Conservation (phyloP, 2,329 filamentous ascomycete genomes). For the Seiridium unicorne region DNA sequence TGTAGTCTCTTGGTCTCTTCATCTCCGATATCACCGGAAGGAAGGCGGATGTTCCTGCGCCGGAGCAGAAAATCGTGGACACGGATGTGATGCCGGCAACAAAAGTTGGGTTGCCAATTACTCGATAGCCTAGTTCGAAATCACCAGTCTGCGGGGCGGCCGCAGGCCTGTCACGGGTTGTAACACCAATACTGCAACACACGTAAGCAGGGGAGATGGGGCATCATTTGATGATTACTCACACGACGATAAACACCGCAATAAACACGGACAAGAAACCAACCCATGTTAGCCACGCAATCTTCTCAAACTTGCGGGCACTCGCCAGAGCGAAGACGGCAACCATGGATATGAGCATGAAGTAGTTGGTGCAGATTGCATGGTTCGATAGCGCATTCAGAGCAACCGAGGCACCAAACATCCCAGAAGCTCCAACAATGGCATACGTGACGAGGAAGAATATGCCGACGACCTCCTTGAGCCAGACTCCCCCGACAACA, state of each 20-base stretch:
- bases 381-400: constrained; percentile 59
- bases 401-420: constrained; percentile 57
- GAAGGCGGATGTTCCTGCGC: constrained; percentile 59
- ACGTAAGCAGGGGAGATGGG: too few relatives aligned
- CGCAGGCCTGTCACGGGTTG: constrained; percentile 54
- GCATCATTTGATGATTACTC: too few relatives aligned
- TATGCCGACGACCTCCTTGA: constrained; percentile 51
- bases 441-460: constrained; percentile 58
- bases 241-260: constrained; percentile 56
- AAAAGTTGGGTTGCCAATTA: constrained; percentile 56
- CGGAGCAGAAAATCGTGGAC: constrained; percentile 59
- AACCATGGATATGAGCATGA: constrained; percentile 49
- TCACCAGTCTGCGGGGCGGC: constrained; percentile 57
- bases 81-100: constrained; percentile 56
- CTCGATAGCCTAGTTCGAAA: constrained; percentile 58
- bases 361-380: constrained; percentile 58
- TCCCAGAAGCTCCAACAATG: constrained; percentile 54
- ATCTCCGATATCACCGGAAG: constrained; percentile 67
- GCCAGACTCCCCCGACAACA: constrained; percentile 48
- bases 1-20: constrained; percentile 56
- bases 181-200: constrained; percentile 48
- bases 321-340: constrained; percentile 47
- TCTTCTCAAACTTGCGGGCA: constrained; percentile 57
- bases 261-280: constrained; percentile 58
- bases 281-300: constrained; percentile 61